A percentile compares a stretch with the other conserved stretches of the same genome.
Conservation (phyloP, 306 rosid species). For the Vigna radiata region DNA sequence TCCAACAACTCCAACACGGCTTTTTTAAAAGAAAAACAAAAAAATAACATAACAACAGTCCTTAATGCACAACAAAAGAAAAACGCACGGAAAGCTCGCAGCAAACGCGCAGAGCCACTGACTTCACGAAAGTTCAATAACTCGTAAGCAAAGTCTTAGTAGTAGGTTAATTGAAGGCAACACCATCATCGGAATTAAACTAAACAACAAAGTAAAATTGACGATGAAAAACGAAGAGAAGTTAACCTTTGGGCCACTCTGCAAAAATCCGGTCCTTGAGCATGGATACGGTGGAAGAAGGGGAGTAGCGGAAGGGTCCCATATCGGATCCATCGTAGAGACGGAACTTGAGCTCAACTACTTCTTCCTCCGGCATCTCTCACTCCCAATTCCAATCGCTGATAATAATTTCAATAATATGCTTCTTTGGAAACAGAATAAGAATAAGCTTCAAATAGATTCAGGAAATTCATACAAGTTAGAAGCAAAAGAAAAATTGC, state of each 20-base stretch:
- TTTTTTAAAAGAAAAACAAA: neutral
- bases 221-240: neutral
- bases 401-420: no score
- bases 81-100: conserved; percentile 25
- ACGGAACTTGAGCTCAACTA: conserved; percentile 88
- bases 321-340: conserved; percentile 90
- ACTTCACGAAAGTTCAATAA: conserved; percentile 32
- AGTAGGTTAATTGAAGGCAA: conserved; percentile 17
- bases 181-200: conserved; percentile 22
- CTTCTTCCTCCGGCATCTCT: conserved; percentile 89
- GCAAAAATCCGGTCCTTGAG: conserved; percentile 81
- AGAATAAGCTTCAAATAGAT: neutral
- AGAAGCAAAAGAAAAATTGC: neutral
- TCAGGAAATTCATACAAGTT: neutral
- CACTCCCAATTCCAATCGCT: neutral
- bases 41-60: neutral
- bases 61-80: neutral
- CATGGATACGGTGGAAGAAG: conserved; percentile 72
- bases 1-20: conserved; percentile 13
- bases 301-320: conserved; percentile 84
- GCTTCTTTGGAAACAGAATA: neutral
- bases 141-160: conserved; percentile 12
- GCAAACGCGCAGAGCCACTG: conserved; percentile 19
- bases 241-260: conserved; percentile 91
- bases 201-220: neutral